phyloP scores from a whole-genome alignment of 768 basidiomycete genomes.

The Leccinum rimulosum region DNA sequence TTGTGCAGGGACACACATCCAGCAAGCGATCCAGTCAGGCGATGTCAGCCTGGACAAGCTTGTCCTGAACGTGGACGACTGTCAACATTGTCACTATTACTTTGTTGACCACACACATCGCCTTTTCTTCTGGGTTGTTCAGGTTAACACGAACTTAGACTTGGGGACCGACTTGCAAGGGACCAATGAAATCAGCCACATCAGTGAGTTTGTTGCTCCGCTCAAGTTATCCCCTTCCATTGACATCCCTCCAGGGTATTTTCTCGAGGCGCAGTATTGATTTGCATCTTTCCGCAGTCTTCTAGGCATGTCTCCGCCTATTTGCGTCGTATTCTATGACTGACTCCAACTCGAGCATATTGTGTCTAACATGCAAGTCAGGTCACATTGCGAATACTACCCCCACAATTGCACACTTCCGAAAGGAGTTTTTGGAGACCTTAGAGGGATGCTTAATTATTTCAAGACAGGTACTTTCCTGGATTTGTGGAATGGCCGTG shows the following conservation, averaged over 20 bases:
- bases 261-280: constrained; percentile 15
- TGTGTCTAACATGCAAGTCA: constrained; percentile 2
- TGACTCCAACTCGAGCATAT: not conserved
- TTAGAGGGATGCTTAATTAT: constrained; percentile 18
- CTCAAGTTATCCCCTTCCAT: not conserved
- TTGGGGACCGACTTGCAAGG: constrained; percentile 8
- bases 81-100: constrained; percentile 10
- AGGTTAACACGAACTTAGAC: not conserved
- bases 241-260: constrained; percentile 10
- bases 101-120: constrained; percentile 17
- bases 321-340: not conserved
- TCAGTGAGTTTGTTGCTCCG: constrained; percentile 6
- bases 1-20: constrained; percentile 8
- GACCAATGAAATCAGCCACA: constrained; percentile 4
- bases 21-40: not conserved
- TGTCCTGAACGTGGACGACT: constrained; percentile 10
- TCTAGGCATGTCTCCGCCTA: not conserved
- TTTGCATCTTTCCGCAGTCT: not conserved
- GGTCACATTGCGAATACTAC: constrained; percentile 20
- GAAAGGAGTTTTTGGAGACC: constrained; percentile 2
- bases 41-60: constrained; percentile 10
- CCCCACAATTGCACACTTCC: constrained; percentile 5
- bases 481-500: not conserved
- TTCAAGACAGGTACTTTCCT: constrained; percentile 9
- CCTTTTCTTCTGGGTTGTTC: constrained; percentile 19